Conservation (phyloP, 345 rosid species). For the Psidium guajava region DNA sequence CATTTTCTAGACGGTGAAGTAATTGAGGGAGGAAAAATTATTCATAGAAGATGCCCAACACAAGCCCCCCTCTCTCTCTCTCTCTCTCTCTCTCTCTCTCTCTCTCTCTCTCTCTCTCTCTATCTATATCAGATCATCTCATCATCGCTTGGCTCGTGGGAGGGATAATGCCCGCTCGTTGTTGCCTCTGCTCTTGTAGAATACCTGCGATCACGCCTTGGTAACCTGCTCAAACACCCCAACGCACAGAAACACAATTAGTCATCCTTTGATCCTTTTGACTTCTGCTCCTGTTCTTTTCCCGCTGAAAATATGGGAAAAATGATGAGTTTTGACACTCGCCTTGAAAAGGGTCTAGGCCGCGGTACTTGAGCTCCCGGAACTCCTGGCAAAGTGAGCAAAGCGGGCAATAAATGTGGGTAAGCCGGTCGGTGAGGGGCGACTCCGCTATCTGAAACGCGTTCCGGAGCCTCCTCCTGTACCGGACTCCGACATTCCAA, state of each 20-base stretch:
- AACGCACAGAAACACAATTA: not conserved
- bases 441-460: not conserved
- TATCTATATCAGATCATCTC: not conserved
- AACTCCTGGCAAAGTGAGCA: constrained; percentile 7
- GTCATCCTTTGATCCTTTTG: not conserved
- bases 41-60: not conserved
- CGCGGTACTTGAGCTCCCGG: not conserved
- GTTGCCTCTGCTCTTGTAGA: not conserved
- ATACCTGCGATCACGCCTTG: not conserved
- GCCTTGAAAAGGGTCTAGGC: not conserved
- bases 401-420: not conserved
- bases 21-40: too few relatives aligned
- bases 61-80: not conserved
- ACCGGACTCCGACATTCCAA: not conserved
- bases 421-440: not conserved
- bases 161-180: not conserved
- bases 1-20: not conserved
- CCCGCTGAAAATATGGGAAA: too few relatives aligned
- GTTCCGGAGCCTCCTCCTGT: not conserved
- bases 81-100: not conserved
- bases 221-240: not conserved
- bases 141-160: not conserved
- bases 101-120: not conserved
- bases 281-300: not conserved
- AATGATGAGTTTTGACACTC: too few relatives aligned